phyloP scores from a whole-genome alignment of 306 rosid genomes.

The Glycine latifolia region DNA sequence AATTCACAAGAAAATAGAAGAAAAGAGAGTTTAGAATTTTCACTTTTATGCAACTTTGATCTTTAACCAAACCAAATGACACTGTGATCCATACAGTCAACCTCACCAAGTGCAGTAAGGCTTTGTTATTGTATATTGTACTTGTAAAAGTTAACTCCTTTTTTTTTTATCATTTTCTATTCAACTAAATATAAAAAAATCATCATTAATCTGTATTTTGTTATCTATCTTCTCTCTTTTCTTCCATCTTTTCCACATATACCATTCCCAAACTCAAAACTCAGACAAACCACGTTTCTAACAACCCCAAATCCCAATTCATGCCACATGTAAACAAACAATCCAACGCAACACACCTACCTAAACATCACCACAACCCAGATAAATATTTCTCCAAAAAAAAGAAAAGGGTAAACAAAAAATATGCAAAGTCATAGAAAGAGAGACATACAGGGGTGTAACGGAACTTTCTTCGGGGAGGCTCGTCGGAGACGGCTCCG shows the following conservation, averaged over 20 bases:
- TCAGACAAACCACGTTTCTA: background rate
- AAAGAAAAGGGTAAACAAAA: background rate
- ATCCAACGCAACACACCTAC: slow-evolving; percentile 24
- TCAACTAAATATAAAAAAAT: background rate
- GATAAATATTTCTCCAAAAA: background rate
- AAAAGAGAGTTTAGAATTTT: background rate
- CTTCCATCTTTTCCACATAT: background rate
- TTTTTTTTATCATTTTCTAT: background rate
- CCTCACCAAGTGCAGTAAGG: no score
- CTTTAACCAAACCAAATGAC: no score
- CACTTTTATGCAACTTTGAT: background rate
- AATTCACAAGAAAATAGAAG: background rate
- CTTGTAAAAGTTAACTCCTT: no score
- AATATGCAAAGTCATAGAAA: background rate
- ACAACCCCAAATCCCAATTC: slow-evolving; percentile 28
- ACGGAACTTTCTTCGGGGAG: slow-evolving; percentile 91
- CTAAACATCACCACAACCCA: background rate
- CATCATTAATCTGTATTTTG: background rate
- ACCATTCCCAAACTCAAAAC: background rate
- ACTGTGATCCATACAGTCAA: no score
- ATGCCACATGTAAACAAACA: slow-evolving; percentile 30
- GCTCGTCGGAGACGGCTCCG: slow-evolving; percentile 60
- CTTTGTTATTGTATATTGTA: no score
- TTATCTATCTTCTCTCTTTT: no score
- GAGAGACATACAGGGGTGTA: slow-evolving; percentile 79